These are phyloP conservation scores for Salvia rosmarinus DNA, from an alignment of 257 asterid genomes.

Conservation along the genomic window DNA sequence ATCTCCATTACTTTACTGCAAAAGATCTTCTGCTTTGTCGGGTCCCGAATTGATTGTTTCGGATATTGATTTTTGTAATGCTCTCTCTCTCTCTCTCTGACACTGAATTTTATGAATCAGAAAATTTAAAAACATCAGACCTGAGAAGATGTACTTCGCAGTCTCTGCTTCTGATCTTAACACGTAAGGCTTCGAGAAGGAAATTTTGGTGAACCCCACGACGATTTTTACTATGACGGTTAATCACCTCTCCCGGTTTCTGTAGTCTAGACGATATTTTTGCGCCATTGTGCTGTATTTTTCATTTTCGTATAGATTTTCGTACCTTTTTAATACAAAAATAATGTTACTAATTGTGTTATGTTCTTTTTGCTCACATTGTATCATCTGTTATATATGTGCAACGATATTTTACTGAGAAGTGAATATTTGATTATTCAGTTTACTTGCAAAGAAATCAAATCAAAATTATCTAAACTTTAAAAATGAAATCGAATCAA, in stretches of 20 bases:
- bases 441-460: too few species aligned
- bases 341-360: too few species aligned
- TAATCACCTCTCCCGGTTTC: neutral
- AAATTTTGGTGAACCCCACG: slow-evolving; percentile 30
- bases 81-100: neutral
- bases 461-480: too few species aligned
- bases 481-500: too few species aligned
- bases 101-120: slow-evolving; percentile 10
- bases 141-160: neutral
- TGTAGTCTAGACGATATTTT: neutral
- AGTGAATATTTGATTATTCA: too few species aligned
- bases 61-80: neutral
- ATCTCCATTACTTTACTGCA: neutral
- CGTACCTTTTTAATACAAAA: too few species aligned
- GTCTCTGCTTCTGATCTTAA: slow-evolving; percentile 29
- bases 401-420: too few species aligned
- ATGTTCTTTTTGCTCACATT: too few species aligned
- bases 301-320: too few species aligned
- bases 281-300: too few species aligned
- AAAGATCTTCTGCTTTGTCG: slow-evolving; percentile 41
- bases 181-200: slow-evolving; percentile 33
- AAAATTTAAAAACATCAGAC: neutral
- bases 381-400: too few species aligned
- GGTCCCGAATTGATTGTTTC: slow-evolving; percentile 32
- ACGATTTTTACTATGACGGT: slow-evolving; percentile 37